Evolutionary conservation across 2,329 filamentous ascomycete species (phyloP), one percentile per base, ranked within the genome.

Genomic region (Exutisphaerella laricina): DNA sequence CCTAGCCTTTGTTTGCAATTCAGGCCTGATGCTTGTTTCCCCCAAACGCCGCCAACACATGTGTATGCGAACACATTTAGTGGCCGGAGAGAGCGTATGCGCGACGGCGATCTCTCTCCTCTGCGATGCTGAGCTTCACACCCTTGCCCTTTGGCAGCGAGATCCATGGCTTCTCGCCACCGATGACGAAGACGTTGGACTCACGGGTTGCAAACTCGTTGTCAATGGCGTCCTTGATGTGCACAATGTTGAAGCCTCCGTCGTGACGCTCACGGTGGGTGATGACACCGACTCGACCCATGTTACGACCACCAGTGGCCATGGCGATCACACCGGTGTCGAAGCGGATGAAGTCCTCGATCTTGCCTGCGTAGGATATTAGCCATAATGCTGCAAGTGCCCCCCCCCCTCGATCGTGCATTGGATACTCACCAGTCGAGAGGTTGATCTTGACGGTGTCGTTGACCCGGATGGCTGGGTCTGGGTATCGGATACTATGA

Each of bases 231-330:
- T 98, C 92, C 86, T 98, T 98, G 76, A 98, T 85, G 56, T 63
- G 60, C 72, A 98, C 89, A 68, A 98, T 94, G 82, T 94, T 94
- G 86, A 98, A 98, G 73, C 92, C 92, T 80, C 92, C 92, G 65
- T 98, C 92, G 82, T 98, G 92, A 66, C 92, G 88, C 82, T 98
- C 92, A 80, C 92, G 90, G 83, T 98, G 89, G 66, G 92, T 97
- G 79, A 98, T 94, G 72, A 97, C 90, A 85, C 92, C 92, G 68
- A 98, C 90, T 90, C 92, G 92, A 72, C 92, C 92, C 90, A 97
- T 98, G 88, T 98, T 98, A 71, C 90, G 92, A 83, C 92, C 92
- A 84, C 92, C 92, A 63, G 92, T 98, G 68, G 85, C 85, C 90
- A 98, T 98, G 73, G 85, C 88, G 64, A 98, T 88, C 70, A 88